Base-by-base conservation (phyloP, 2,329 filamentous ascomycete species). In the Dactylellina cionopaga region DNA sequence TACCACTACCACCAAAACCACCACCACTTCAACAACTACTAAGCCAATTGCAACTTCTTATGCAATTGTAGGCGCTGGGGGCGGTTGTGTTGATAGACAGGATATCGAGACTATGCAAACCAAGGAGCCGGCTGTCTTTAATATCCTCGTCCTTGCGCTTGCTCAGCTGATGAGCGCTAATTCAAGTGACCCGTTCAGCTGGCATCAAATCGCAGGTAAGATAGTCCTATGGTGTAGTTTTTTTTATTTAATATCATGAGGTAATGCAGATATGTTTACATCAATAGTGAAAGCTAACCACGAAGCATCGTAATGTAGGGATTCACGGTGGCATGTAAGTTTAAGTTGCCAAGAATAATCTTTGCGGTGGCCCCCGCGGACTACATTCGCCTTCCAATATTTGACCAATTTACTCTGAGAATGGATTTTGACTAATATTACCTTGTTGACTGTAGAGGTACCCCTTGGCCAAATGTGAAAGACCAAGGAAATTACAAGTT, bases 321-420 rank as follows among this genome's bases (percentile, higher is more conserved):
- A 63, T 66, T 22, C 62, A 66, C 22, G 62, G 62, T 37, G 37
- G 22, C 2, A 41, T 44, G 62, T 66, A 66, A 39, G 62, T 59
- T n/a, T n/a, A n/a, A n/a, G n/a, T n/a, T n/a, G n/a, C n/a, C n/a
- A n/a, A n/a, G n/a, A n/a, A n/a, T n/a, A n/a, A n/a, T n/a, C n/a
- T n/a, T n/a, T n/a, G n/a, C n/a, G n/a, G n/a, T n/a, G n/a, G n/a
- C n/a, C n/a, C n/a, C n/a, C n/a, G n/a, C n/a, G n/a, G n/a, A n/a
- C n/a, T n/a, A n/a, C n/a, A n/a, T n/a, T n/a, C n/a, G n/a, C n/a
- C n/a, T n/a, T n/a, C n/a, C n/a, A n/a, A n/a, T n/a, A n/a, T n/a
- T n/a, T n/a, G n/a, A n/a, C n/a, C n/a, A n/a, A n/a, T n/a, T n/a
- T n/a, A n/a, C n/a, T n/a, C n/a, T n/a, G n/a, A n/a, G n/a, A n/a